A percentile compares a stretch with the other conserved stretches of the same genome.
These are phyloP conservation scores for Xylaria sp. DNA, from an alignment of 2,329 filamentous ascomycete genomes.

Conservation along the genomic window DNA sequence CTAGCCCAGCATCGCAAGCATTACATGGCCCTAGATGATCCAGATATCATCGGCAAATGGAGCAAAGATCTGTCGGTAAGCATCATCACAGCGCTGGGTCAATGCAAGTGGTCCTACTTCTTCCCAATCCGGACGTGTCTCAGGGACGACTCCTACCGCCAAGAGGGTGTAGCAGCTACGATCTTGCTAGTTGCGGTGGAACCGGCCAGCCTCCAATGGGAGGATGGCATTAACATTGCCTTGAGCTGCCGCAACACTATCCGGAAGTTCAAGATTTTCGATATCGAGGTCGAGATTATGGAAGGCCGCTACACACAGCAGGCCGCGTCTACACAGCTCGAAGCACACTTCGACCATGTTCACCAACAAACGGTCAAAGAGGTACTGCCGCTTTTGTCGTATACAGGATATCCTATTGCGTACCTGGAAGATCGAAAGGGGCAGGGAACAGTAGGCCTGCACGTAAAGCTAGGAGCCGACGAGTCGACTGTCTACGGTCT, in stretches of 20 bases:
- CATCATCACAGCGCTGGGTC: no score
- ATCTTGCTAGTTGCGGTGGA: no score
- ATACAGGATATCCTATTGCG: not conserved
- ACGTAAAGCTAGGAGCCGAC: not conserved
- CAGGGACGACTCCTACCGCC: no score
- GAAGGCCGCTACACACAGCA: slow-evolving; percentile 20
- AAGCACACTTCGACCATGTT: slow-evolving; percentile 3
- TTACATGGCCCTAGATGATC: no score
- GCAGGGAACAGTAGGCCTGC: not conserved
- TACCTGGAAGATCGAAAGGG: not conserved
- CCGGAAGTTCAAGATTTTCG: slow-evolving; percentile 8
- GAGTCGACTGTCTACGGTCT: not conserved
- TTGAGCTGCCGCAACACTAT: slow-evolving; percentile 15
- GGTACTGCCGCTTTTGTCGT: not conserved
- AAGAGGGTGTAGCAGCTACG: no score
- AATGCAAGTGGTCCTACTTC: no score
- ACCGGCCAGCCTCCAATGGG: slow-evolving; percentile 12
- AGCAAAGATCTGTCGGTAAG: no score
- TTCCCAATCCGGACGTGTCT: no score
- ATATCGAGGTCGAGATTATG: slow-evolving; percentile 25
- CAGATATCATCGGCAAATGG: no score
- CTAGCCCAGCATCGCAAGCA: no score
- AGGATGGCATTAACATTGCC: not conserved
- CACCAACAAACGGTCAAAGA: not conserved
- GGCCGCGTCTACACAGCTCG: slow-evolving; percentile 16